Base-by-base conservation (phyloP, 306 rosid genomes). In the Trichosanthes truncata region DNA sequence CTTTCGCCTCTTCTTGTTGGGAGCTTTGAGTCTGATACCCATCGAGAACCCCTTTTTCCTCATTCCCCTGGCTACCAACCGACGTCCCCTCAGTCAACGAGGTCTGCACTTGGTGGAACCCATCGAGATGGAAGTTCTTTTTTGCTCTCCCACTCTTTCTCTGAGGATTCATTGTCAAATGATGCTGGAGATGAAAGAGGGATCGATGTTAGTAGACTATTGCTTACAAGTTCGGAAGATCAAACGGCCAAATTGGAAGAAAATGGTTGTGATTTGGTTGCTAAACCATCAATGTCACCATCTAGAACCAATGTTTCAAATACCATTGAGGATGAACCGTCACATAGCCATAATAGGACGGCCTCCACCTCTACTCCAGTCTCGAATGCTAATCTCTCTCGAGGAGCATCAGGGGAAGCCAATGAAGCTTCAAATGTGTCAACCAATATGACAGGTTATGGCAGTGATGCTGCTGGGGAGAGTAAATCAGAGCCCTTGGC, bases 401-500 rank as follows among this genome's bases (percentile, higher is more conserved):
- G 72, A 82, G 93, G 80, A 90, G 81, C 81, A 38, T 85, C 84
- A 69, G 93, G 84, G 75, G 92, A 89, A 84, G 86, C 87, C 76
- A 77, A 76, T 82, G 91, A 67, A 77, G 81, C 84, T 82, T 82
- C 88, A 82, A 91, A 85, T 56, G 69, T 78, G 46, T 86, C 96
- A 79, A 63, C 85, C 9, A 90, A 86, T 87, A 76, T 79, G 76
- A 78, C 97, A 81, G 97, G 95, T 77, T 83, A 89, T 81, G 83
- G 87, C 82, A 91, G 90, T 86, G 94, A 90, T 21, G 87, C 88
- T 77, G 89, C 82, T 10, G 91, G 86, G 65, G 96, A 89, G 82
- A 74, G 83, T 73, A 87, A 82, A 85, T 57, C 91, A 53, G 96
- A 87, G 81, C 81, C 88, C 82, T 89, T 25, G 48, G 36, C 61